Conservation (phyloP, 2,329 filamentous ascomycete species). For the Aspergillus neotritici region DNA sequence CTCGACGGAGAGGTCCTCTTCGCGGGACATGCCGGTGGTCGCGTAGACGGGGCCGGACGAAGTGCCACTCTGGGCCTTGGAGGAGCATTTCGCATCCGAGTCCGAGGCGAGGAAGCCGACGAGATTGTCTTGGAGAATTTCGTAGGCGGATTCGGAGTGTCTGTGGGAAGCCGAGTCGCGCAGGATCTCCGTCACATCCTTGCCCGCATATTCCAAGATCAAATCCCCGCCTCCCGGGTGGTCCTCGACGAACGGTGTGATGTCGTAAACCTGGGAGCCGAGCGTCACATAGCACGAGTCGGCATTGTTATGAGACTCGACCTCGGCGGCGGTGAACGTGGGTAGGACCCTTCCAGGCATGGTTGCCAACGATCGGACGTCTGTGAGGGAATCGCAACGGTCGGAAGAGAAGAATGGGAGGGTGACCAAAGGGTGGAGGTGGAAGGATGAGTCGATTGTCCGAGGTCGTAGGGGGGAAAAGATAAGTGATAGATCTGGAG, state of each 20-base stretch:
- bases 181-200: slow-evolving; percentile 77
- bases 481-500: too few relatives aligned
- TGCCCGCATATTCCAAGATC: slow-evolving; percentile 82
- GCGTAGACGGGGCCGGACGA: slow-evolving; percentile 36
- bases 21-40: slow-evolving; percentile 79
- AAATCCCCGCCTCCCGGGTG: slow-evolving; percentile 88
- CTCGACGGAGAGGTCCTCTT: slow-evolving; percentile 78
- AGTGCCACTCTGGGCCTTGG: slow-evolving; percentile 25
- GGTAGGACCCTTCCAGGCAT: slow-evolving; percentile 82
- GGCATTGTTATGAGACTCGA: slow-evolving; percentile 70
- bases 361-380: slow-evolving; percentile 18
- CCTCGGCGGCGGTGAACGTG: slow-evolving; percentile 72
- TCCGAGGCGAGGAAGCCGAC: slow-evolving; percentile 71
- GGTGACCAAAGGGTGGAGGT: too few relatives aligned
- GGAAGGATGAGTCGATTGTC: too few relatives aligned
- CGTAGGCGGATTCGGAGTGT: slow-evolving; percentile 91
- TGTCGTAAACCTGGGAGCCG: slow-evolving; percentile 85
- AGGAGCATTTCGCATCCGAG: slow-evolving; percentile 48
- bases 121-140: slow-evolving; percentile 81
- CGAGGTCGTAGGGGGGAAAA: too few relatives aligned
- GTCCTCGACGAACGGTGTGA: slow-evolving; percentile 82
- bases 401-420: not conserved
- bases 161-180: slow-evolving; percentile 75
- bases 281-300: slow-evolving; percentile 92
- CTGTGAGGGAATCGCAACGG: too few relatives aligned